These are phyloP conservation scores for Phyllostachys edulis DNA, from an alignment of 176 grass and related monocot species.

Conservation along the genomic window DNA sequence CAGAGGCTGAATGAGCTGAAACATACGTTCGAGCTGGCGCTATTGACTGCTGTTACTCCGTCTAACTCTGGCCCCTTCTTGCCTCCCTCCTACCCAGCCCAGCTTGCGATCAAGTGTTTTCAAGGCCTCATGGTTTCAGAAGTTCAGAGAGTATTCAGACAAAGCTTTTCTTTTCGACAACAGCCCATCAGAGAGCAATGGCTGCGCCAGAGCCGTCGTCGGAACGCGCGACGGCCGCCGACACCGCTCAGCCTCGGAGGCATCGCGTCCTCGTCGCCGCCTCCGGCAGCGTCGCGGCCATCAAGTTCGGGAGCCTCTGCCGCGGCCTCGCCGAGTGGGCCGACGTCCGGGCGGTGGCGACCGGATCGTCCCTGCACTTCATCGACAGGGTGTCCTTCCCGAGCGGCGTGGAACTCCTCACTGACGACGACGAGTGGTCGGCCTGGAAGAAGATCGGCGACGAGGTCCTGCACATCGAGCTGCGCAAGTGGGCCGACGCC, in stretches of 20 bases:
- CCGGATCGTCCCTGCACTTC: slow-evolving; percentile 66
- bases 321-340: slow-evolving; percentile 65
- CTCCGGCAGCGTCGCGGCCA: slow-evolving; percentile 69
- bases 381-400: slow-evolving; percentile 52
- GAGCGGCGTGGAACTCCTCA: slow-evolving; percentile 44
- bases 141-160: background rate
- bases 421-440: slow-evolving; percentile 71
- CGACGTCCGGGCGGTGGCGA: slow-evolving; percentile 64
- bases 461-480: slow-evolving; percentile 79
- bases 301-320: slow-evolving; percentile 72
- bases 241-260: background rate
- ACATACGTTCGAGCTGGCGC: background rate
- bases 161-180: background rate
- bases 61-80: background rate
- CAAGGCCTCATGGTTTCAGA: background rate
- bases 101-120: background rate
- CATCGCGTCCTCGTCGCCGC: slow-evolving; percentile 58
- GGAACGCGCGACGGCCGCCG: background rate
- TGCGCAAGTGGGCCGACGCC: slow-evolving; percentile 75
- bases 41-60: background rate
- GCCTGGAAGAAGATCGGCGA: slow-evolving; percentile 65
- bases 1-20: background rate
- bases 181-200: background rate
- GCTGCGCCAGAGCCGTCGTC: background rate
- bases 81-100: slow-evolving; percentile 4